phyloP scores from a whole-genome alignment of 345 rosid genomes.

The Salix koriyanagi region DNA sequence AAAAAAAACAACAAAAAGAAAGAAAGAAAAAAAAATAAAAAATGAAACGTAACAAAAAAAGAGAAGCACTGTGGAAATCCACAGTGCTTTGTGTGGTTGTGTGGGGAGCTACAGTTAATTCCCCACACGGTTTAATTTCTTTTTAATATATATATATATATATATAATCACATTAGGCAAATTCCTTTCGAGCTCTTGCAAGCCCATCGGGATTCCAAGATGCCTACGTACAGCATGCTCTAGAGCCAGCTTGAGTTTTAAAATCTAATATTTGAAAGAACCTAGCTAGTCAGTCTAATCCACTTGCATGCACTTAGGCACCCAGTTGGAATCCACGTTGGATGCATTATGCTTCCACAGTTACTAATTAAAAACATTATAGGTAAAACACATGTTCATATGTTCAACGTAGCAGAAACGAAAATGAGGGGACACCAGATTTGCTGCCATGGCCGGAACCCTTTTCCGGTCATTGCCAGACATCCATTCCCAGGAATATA shows the following conservation, averaged over 20 bases:
- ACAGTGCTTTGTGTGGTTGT: too few species aligned
- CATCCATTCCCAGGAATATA: background rate
- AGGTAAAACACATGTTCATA: background rate
- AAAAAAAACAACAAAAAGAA: too few species aligned
- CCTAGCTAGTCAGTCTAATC: conserved; percentile 2
- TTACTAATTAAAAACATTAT: background rate
- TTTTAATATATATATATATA: background rate
- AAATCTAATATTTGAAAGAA: background rate
- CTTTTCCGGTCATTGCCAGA: background rate
- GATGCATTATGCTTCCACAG: conserved; percentile 25
- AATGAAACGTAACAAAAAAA: too few species aligned
- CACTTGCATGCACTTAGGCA: conserved; percentile 12
- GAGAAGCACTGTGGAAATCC: too few species aligned
- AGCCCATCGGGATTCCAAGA: conserved; percentile 7
- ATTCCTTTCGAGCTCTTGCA: background rate
- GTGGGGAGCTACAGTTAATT: too few species aligned
- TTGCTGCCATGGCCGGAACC: background rate
- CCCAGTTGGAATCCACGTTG: conserved; percentile 36
- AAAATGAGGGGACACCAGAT: background rate
- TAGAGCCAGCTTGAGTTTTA: conserved; percentile 5
- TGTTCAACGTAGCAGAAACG: background rate
- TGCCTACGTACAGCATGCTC: background rate
- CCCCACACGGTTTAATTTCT: too few species aligned
- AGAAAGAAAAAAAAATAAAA: too few species aligned
- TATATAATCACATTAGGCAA: background rate